phyloP scores from a whole-genome alignment of 345 rosid species.

The Citrus australasica region DNA sequence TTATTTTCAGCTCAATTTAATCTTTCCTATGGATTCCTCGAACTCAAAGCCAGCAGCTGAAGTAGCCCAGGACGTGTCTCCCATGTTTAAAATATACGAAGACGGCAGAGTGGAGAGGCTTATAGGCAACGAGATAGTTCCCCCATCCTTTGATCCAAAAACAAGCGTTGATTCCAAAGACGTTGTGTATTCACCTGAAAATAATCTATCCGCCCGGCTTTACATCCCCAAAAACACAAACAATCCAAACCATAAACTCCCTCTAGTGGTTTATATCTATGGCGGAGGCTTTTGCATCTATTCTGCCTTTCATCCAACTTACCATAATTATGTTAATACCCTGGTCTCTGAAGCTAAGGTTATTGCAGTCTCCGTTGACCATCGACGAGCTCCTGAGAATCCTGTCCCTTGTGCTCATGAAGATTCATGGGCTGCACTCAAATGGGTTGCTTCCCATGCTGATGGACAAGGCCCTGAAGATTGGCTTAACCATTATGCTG shows the following conservation, averaged over 20 bases:
- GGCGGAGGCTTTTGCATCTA: constrained; percentile 50
- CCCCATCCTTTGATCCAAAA: constrained; percentile 34
- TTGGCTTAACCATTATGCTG: constrained; percentile 28
- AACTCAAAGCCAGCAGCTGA: constrained; percentile 16
- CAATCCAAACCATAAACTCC: constrained; percentile 29
- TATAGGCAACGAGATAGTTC: constrained; percentile 21
- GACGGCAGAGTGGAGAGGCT: constrained; percentile 53
- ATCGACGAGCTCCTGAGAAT: constrained; percentile 34
- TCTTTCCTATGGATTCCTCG: constrained; percentile 10
- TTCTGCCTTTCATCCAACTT: constrained; percentile 30
- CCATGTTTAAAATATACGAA: constrained; percentile 34
- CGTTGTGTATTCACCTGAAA: constrained; percentile 18
- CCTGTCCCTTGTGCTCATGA: constrained; percentile 29
- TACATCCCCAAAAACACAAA: constrained; percentile 27
- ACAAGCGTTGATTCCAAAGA: constrained; percentile 55
- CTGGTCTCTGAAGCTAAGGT: constrained; percentile 28
- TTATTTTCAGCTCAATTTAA: too few species aligned
- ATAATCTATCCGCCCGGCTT: constrained; percentile 24
- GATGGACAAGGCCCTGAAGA: constrained; percentile 16
- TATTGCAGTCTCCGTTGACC: constrained; percentile 28
- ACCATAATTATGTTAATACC: constrained; percentile 23
- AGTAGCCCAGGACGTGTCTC: constrained; percentile 34
- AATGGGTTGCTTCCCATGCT: constrained; percentile 35
- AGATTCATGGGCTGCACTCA: constrained; percentile 37
- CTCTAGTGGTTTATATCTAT: constrained; percentile 37